phyloP scores from a whole-genome alignment of 148 eudicot species.

The Spergularia bocconei region DNA sequence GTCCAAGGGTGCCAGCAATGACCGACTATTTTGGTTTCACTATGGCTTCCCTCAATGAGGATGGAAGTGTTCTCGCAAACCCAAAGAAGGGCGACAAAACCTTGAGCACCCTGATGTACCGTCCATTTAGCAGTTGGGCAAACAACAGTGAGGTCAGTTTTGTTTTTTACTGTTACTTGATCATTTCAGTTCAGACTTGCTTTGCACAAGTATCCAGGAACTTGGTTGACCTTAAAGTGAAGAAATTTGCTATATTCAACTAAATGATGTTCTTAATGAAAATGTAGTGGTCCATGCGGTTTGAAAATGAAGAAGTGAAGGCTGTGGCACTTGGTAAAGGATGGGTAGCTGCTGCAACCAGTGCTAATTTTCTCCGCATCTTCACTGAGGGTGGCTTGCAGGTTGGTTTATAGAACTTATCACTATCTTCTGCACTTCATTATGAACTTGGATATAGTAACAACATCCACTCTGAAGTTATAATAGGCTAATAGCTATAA shows the following conservation, averaged over 20 bases:
- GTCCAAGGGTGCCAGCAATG: constrained; percentile 96
- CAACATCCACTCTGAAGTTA: background rate
- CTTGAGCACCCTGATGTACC: constrained; percentile 95
- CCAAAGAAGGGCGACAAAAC: constrained; percentile 85
- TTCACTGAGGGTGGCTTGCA: constrained; percentile 93
- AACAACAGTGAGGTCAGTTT: constrained; percentile 85
- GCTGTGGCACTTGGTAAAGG: constrained; percentile 82
- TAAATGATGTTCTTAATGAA: constrained; percentile 29
- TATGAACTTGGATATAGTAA: background rate
- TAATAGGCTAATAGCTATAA: background rate
- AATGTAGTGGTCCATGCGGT: constrained; percentile 92
- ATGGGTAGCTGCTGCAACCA: constrained; percentile 96
- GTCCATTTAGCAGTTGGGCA: constrained; percentile 98
- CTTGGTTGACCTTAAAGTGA: constrained; percentile 3
- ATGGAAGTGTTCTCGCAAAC: constrained; percentile 94
- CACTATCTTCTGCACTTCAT: background rate
- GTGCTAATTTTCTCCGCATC: constrained; percentile 79
- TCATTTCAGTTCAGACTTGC: background rate
- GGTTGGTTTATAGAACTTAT: constrained; percentile 39
- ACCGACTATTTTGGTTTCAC: constrained; percentile 97
- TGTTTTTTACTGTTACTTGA: background rate
- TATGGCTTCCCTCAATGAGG: constrained; percentile 89
- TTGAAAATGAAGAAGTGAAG: constrained; percentile 95
- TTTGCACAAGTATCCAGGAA: background rate
- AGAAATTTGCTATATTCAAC: background rate